A percentile compares a stretch with the other conserved stretches of the same genome.
phyloP scores from a whole-genome alignment of 2,329 filamentous ascomycete genomes.

The Penicillium sp. region DNA sequence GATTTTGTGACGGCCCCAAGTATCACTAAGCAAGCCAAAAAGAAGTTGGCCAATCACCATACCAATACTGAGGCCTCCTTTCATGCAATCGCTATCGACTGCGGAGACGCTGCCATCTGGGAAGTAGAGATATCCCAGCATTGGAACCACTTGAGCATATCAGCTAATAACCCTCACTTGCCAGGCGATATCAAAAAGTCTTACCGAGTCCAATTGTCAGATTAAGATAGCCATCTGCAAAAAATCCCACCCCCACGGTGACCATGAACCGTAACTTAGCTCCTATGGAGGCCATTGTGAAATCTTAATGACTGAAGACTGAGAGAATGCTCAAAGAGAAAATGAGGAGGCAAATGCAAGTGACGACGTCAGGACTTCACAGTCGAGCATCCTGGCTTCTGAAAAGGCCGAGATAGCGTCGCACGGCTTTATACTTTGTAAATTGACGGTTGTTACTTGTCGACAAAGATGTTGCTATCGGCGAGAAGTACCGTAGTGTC shows the following conservation, averaged over 20 bases:
- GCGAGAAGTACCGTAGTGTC: not conserved
- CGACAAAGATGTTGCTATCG: not conserved
- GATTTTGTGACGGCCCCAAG: conserved; percentile 25
- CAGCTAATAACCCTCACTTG: not conserved
- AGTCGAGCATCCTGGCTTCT: not conserved
- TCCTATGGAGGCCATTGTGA: conserved; percentile 10
- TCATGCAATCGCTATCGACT: conserved; percentile 22
- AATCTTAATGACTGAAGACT: not conserved
- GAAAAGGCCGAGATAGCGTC: not conserved
- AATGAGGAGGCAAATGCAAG: not conserved
- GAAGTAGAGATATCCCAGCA: conserved; percentile 28
- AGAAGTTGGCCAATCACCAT: conserved; percentile 28
- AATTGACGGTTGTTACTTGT: not conserved
- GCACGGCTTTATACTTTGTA: not conserved
- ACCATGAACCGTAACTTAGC: conserved; percentile 23
- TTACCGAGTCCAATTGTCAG: conserved; percentile 28
- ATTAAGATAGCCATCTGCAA: conserved; percentile 30
- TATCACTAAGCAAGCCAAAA: conserved; percentile 28
- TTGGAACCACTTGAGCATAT: conserved; percentile 21
- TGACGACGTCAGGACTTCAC: not conserved
- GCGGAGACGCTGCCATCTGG: conserved; percentile 18
- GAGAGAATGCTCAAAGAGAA: not conserved
- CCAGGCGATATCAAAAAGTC: not conserved
- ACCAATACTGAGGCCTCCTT: conserved; percentile 24
- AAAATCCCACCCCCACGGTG: conserved; percentile 27